Evolutionary conservation across 805 yeast species (phyloP).

Genomic region (Cyberlindnera mrakii): DNA sequence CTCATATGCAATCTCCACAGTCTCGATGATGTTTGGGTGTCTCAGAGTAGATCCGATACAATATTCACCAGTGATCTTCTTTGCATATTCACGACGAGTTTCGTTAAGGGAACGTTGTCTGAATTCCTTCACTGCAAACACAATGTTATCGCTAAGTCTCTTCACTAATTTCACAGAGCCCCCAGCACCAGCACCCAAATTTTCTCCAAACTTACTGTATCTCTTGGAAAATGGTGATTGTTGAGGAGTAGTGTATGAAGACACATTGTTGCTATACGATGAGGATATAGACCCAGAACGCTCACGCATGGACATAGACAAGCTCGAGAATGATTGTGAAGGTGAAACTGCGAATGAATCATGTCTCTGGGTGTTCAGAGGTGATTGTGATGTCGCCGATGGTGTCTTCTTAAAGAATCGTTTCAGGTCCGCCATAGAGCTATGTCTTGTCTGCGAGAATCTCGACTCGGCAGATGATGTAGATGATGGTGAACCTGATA

Average conservation of each 20-base stretch:
- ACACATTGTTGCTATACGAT: slow-evolving; percentile 31
- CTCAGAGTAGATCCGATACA: slow-evolving; percentile 88
- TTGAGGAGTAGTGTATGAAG: slow-evolving; percentile 31
- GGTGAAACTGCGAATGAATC: slow-evolving; percentile 6
- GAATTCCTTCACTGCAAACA: slow-evolving; percentile 91
- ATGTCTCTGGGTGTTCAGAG: slow-evolving; percentile 5
- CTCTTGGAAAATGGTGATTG: slow-evolving; percentile 60
- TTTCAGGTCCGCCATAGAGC: slow-evolving; percentile 74
- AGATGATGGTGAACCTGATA: slow-evolving; percentile 23
- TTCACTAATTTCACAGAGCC: slow-evolving; percentile 78
- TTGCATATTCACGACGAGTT: slow-evolving; percentile 77
- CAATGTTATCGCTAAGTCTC: slow-evolving; percentile 56
- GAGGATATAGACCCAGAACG: slow-evolving; percentile 27
- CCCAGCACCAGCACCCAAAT: slow-evolving; percentile 92
- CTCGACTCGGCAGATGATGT: slow-evolving; percentile 20
- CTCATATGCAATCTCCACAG: slow-evolving; percentile 87
- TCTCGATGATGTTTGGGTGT: slow-evolving; percentile 86
- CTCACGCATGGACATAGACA: slow-evolving; percentile 8
- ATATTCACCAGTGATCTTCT: slow-evolving; percentile 89
- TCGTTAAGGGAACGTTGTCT: slow-evolving; percentile 71
- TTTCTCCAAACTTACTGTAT: slow-evolving; percentile 79
- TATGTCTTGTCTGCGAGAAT: slow-evolving; percentile 43
- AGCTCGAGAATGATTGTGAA: slow-evolving; percentile 3
- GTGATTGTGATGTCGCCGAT: slow-evolving; percentile 18
- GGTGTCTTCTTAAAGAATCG: slow-evolving; percentile 56